A percentile compares a stretch with the other conserved stretches of the same genome.
Evolutionary conservation across 148 eudicot species (phyloP).

Genomic region (Rhododendron kiyosumense): DNA sequence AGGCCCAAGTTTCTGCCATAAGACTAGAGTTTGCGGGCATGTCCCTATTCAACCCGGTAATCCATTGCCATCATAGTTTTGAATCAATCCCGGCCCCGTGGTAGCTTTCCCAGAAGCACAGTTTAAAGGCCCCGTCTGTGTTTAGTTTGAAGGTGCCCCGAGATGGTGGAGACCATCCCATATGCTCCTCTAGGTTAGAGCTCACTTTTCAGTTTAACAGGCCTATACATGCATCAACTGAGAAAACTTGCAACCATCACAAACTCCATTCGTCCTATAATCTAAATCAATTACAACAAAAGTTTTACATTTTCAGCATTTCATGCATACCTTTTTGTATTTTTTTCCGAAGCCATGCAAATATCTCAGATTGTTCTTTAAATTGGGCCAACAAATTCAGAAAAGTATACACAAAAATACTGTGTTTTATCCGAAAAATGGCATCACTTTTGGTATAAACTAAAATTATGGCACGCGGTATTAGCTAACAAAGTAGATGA

Average conservation of each 20-base stretch:
- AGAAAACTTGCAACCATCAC: background rate
- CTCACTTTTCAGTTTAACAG: background rate
- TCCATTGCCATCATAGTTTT: background rate
- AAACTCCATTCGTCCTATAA: background rate
- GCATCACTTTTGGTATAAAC: background rate
- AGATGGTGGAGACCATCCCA: too few species aligned
- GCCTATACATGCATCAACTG: background rate
- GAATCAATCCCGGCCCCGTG: background rate
- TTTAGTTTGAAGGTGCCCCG: background rate
- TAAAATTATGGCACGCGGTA: too few species aligned
- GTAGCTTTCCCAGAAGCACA: background rate
- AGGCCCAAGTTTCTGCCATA: background rate
- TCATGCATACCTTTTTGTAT: background rate
- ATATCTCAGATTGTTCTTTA: background rate
- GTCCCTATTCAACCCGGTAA: background rate
- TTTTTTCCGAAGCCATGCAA: background rate
- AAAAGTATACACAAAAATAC: too few species aligned
- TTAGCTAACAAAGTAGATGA: background rate
- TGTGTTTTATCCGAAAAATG: background rate
- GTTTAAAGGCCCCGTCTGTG: background rate
- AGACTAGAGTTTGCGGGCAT: background rate
- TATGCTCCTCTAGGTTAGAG: background rate
- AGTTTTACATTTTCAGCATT: background rate
- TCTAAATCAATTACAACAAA: background rate
- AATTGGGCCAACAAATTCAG: background rate